phyloP scores from a whole-genome alignment of 2,329 filamentous ascomycete species.

The Zalaria sp. region DNA sequence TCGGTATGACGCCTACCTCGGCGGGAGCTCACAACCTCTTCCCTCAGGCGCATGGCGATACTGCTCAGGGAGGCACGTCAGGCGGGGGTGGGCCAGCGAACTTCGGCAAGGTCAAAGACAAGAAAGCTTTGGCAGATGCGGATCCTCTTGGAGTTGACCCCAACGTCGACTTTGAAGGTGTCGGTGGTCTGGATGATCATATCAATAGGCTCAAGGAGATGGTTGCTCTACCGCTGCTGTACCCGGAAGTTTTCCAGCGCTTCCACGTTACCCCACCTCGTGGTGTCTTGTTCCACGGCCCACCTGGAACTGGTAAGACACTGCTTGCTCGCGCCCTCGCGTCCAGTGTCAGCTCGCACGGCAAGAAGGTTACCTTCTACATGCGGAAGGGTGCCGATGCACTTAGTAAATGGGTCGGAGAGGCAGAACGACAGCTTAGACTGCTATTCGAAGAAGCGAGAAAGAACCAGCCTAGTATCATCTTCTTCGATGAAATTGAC shows the following conservation, averaged over 20 bases:
- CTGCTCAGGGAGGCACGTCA: conserved; percentile 26
- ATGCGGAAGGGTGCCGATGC: conserved; percentile 99
- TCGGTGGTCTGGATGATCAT: conserved; percentile 82
- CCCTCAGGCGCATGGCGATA: conserved; percentile 44
- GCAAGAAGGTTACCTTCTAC: conserved; percentile 94
- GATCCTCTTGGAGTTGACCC: conserved; percentile 89
- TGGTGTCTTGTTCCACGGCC: conserved; percentile 91
- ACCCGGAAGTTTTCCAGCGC: conserved; percentile 82
- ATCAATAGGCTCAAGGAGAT: conserved; percentile 98
- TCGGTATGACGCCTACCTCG: conserved; percentile 49
- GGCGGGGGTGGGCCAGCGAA: conserved; percentile 53
- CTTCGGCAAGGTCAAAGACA: conserved; percentile 85
- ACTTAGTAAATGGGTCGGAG: conserved; percentile 96
- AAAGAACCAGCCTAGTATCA: conserved; percentile 94
- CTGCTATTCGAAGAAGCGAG: conserved; percentile 90
- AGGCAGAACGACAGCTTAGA: conserved; percentile 88
- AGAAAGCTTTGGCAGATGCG: conserved; percentile 80
- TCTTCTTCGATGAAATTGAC: conserved; percentile 99
- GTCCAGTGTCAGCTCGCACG: conserved; percentile 76
- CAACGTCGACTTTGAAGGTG: conserved; percentile 84
- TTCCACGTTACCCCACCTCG: conserved; percentile 90
- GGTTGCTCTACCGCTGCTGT: conserved; percentile 86
- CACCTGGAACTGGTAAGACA: conserved; percentile 94
- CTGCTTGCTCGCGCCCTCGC: conserved; percentile 86
- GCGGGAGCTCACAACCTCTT: conserved; percentile 37